These are phyloP conservation scores for Plasmodium inui DNA, from an alignment of 169 alveolate genomes.

Conservation along the genomic window DNA sequence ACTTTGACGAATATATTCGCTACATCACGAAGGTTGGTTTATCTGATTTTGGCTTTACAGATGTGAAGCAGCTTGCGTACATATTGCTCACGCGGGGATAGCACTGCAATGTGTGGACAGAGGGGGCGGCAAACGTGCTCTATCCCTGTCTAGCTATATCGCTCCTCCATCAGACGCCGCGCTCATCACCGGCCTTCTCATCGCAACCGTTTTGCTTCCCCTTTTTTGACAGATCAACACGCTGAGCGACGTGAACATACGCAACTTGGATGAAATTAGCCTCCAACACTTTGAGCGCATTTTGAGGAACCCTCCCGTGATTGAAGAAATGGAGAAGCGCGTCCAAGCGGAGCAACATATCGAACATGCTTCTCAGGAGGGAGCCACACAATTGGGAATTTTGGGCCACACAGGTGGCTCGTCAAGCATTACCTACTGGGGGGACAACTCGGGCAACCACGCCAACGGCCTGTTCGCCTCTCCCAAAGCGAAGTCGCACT, in stretches of 20 bases:
- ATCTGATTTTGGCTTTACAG: no score
- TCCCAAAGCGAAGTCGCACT: background rate
- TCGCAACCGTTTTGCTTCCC: background rate
- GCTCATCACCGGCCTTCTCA: background rate
- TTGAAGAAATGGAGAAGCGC: background rate
- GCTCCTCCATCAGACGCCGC: background rate
- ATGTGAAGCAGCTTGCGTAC: background rate
- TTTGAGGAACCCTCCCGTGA: background rate
- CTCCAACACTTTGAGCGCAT: background rate
- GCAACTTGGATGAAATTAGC: background rate
- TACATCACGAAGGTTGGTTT: slow-evolving; percentile 26
- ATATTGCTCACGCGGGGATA: background rate
- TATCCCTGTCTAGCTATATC: background rate
- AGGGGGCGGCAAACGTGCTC: background rate
- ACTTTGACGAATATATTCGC: slow-evolving; percentile 2
- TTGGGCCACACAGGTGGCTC: no score
- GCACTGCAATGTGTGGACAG: background rate
- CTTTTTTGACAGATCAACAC: slow-evolving; percentile 10
- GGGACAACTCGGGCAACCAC: background rate
- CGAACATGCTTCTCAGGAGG: background rate
- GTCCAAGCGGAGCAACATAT: background rate
- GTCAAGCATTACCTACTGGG: no score
- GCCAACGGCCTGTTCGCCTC: background rate
- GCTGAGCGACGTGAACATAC: background rate
- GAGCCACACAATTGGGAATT: background rate